Percentiles rank a stretch among this genome's conserved stretches.
Evolutionary conservation across 495 filamentous ascomycete genomes (phyloP).

Genomic region (Penicillium macrosclerotiorum): DNA sequence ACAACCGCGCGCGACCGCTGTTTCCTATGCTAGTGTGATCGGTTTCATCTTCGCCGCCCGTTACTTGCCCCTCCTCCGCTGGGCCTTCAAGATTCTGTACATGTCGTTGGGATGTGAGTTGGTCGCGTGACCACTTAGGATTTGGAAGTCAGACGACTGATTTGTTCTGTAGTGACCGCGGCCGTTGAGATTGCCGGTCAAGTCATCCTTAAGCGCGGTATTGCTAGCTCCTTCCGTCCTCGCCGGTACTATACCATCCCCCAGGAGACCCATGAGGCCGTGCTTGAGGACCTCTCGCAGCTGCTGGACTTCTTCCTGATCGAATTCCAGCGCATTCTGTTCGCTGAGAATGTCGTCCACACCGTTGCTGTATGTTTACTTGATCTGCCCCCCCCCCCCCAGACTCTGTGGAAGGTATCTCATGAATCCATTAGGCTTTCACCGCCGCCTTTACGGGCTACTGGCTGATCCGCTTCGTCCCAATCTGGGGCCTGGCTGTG

Average conservation of each 20-base stretch:
- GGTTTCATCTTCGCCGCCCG: slow-evolving; percentile 83
- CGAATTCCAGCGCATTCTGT: slow-evolving; percentile 91
- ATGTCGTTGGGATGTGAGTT: slow-evolving; percentile 61
- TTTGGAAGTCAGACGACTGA: slow-evolving; percentile 11
- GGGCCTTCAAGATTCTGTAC: slow-evolving; percentile 82
- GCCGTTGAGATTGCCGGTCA: slow-evolving; percentile 75
- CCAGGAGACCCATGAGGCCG: slow-evolving; percentile 73
- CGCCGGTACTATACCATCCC: slow-evolving; percentile 90
- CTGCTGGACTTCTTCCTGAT: slow-evolving; percentile 97
- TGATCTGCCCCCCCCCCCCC: slow-evolving; percentile 6
- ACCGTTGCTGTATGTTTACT: slow-evolving; percentile 68
- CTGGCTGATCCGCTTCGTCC: slow-evolving; percentile 89
- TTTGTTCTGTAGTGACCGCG: slow-evolving; percentile 58
- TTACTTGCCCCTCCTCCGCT: slow-evolving; percentile 86
- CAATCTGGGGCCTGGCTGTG: slow-evolving; percentile 86
- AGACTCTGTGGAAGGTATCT: slow-evolving; percentile 18
- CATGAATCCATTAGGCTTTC: slow-evolving; percentile 59
- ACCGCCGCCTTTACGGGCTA: slow-evolving; percentile 80
- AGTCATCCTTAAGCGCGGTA: slow-evolving; percentile 68
- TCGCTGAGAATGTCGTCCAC: slow-evolving; percentile 85
- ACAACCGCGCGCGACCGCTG: slow-evolving; percentile 75
- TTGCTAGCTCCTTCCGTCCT: slow-evolving; percentile 84
- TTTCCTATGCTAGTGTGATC: slow-evolving; percentile 73
- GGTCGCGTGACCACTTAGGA: slow-evolving; percentile 15
- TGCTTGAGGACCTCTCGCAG: slow-evolving; percentile 84